Base-by-base conservation (phyloP, 1,284 basidiomycete genomes). In the Farysia itapuensis region DNA sequence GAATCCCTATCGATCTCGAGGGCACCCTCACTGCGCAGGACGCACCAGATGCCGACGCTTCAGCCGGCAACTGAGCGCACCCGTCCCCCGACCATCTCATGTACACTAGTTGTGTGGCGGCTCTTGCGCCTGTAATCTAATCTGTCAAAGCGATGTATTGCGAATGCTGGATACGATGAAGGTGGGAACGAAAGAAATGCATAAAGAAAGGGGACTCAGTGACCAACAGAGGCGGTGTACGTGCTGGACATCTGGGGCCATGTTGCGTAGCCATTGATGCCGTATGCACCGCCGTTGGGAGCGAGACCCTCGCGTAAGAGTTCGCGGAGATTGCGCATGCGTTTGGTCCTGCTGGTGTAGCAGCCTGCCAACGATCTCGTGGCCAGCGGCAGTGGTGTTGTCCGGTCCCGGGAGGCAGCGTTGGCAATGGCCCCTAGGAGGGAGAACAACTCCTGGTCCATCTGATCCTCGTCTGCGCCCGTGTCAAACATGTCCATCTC, bases 401-500 rank as follows among this genome's bases (percentile, higher is more conserved):
- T 72, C 24, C 70, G 40, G 31, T 70, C 70, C 40, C 46, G 51
- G 5, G 43, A 23, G 0, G 60, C 60, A 13, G 67, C 57, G 20
- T 35, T 14, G 5, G 64, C 63, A 12, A 75, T 65, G 12, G 70
- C 53, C 0, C 56, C 53, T 4, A 74, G 36, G 7, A 64, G 40
- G 1, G 46, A 36, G 9, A 43, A 30, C 19, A 74, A 28, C 39
- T 73, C 70, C 16, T 49, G 39, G 29, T 74, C 70, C 43, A 74
- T 63, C 35, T 72, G 69, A 39, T 61, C 56, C 32, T 70, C 66
- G 23, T 63, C 52, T 5, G 67, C 65, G 20, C 61, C 54, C 11
- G 47, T 43, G 25, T 51, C 43, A 23, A 57, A 69, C 69, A 75
- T 68, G 43, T 72, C 67, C 50, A 53, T 50, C 24, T 72, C 61